Evolutionary conservation across 1,284 basidiomycete genomes (phyloP), one percentile per base, ranked within the genome.

Genomic region (Abortiporus biennis): DNA sequence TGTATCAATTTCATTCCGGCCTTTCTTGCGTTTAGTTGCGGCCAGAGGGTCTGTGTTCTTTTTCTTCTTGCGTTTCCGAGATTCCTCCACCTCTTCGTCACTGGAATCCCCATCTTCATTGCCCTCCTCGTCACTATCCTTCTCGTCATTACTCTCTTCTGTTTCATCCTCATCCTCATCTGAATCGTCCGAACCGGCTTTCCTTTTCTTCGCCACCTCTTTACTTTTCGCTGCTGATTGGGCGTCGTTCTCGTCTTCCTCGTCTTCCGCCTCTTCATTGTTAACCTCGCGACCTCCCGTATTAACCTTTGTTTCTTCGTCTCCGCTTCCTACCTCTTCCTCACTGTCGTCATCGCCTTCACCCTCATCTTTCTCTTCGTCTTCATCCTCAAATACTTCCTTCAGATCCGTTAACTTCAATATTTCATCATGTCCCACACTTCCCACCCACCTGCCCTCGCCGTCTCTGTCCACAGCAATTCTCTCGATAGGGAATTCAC

Each of bases 361-460:
- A n/a, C n/a, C n/a, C n/a, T n/a, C n/a, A n/a, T n/a, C n/a, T n/a
- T n/a, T n/a, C n/a, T n/a, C n/a, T n/a, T n/a, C n/a, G 3, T 64
- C 68, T 13, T 73, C 75, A 24, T 72, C 74, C 50, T 78, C 77
- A 43, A 84, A 72, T n/a, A 81, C 66, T 43, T 78, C 74, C 36
- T 66, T 64, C 25, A 97, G 65, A 64, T 95, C 86, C 19, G 91
- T 95, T 63, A 97, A 64, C 59, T 85, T 86, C 50, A 96, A 61
- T 22, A 80, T 71, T 48, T 94, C 88, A 50, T 95, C 92, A 56
- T 97, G 93, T 13, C 89, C 90, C n/a, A 85, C 87, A 58, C 90
- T 93, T n/a, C 82, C 94, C 13, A 95, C 74, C 86, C 92, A 93
- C 62, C 78, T 78, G 3, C 72, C 72, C 48, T 76, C 71, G 1